Evolutionary conservation across 1,139 yeast genomes (phyloP).

Genomic region (Suhomyces maxii): DNA sequence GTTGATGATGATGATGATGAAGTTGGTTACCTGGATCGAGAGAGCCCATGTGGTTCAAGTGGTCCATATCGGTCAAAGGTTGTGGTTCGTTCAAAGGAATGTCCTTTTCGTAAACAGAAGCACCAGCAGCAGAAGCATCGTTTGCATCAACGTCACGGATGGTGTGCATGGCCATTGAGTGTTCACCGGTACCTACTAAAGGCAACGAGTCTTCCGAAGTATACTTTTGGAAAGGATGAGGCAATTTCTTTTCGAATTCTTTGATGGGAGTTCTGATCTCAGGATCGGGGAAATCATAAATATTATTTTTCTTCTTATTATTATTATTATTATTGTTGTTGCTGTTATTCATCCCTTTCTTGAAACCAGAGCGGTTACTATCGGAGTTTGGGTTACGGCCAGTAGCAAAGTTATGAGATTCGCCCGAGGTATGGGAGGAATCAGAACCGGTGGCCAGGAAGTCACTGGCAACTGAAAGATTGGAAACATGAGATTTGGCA

Average conservation of each 20-base stretch:
- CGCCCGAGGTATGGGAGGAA: slow-evolving; percentile 36
- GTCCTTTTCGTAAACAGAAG: not conserved
- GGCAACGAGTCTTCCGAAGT: slow-evolving; percentile 8
- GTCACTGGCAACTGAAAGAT: slow-evolving; percentile 31
- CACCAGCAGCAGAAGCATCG: not conserved
- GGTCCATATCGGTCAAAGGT: not conserved
- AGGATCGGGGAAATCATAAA: slow-evolving; percentile 6
- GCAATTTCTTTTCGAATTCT: slow-evolving; percentile 8
- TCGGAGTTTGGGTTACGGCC: slow-evolving; percentile 1
- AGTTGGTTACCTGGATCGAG: not conserved
- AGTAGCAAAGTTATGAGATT: slow-evolving; percentile 16
- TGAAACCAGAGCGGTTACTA: not conserved
- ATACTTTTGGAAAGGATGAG: slow-evolving; percentile 9
- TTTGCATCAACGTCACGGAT: not conserved
- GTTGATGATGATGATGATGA: no score
- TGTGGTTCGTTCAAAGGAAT: not conserved
- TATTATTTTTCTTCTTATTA: not conserved
- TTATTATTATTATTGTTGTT: not conserved
- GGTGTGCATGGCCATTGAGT: not conserved
- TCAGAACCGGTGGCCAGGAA: slow-evolving; percentile 35
- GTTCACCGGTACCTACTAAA: not conserved
- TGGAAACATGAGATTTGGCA: slow-evolving; percentile 15
- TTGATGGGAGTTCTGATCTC: slow-evolving; percentile 4
- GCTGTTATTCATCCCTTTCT: not conserved
- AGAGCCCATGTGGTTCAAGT: not conserved